phyloP scores from a whole-genome alignment of 2,329 filamentous ascomycete species.

The Colletotrichum sansevieriae region DNA sequence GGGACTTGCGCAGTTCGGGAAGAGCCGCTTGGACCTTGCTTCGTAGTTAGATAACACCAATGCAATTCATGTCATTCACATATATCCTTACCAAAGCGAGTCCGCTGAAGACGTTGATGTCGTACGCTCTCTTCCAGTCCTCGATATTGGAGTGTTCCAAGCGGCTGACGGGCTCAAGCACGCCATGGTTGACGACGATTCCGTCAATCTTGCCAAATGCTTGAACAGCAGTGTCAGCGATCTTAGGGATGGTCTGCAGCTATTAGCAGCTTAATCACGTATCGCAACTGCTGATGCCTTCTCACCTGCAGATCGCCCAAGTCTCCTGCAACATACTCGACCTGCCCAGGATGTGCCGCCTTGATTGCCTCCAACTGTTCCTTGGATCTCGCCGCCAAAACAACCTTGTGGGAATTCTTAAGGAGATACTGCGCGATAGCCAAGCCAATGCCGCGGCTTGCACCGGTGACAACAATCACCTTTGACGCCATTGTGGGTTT shows the following conservation, averaged over 20 bases:
- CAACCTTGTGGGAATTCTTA: slow-evolving; percentile 67
- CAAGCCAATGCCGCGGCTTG: slow-evolving; percentile 73
- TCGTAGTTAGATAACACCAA: slow-evolving; percentile 21
- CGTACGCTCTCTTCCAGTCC: slow-evolving; percentile 82
- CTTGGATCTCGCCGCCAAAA: slow-evolving; percentile 68
- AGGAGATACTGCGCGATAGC: slow-evolving; percentile 67
- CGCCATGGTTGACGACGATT: slow-evolving; percentile 89
- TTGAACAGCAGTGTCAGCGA: slow-evolving; percentile 74
- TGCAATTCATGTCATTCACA: neutral
- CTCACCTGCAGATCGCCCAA: slow-evolving; percentile 65
- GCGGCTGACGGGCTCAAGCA: slow-evolving; percentile 79
- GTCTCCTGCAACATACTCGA: slow-evolving; percentile 69
- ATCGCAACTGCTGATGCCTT: neutral
- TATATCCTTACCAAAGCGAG: slow-evolving; percentile 75
- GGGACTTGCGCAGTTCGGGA: slow-evolving; percentile 73
- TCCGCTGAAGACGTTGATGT: slow-evolving; percentile 89
- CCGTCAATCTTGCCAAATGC: slow-evolving; percentile 82
- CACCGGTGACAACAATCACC: slow-evolving; percentile 77
- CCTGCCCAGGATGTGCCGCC: slow-evolving; percentile 63
- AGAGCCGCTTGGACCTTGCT: slow-evolving; percentile 77
- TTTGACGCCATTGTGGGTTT: slow-evolving; percentile 63
- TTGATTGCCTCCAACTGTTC: slow-evolving; percentile 65
- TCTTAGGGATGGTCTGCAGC: slow-evolving; percentile 67
- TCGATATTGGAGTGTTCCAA: slow-evolving; percentile 75
- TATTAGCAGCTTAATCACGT: slow-evolving; percentile 5